These are phyloP conservation scores for Phylloporus sp. DNA, from an alignment of 1,284 basidiomycete species.

Conservation along the genomic window DNA sequence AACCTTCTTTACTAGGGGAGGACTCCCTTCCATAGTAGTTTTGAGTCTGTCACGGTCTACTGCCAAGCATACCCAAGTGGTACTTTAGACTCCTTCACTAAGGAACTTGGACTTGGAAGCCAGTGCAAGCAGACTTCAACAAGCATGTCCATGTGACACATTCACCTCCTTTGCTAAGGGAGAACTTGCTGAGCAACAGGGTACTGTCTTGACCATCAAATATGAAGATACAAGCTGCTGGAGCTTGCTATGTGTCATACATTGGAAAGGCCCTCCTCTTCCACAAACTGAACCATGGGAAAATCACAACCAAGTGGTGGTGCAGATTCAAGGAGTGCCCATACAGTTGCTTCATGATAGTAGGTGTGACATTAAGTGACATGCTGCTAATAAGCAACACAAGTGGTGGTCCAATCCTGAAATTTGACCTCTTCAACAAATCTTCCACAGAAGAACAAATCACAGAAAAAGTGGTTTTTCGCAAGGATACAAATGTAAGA, in stretches of 20 bases:
- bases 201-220: neutral
- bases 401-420: too few species aligned
- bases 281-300: neutral
- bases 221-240: neutral
- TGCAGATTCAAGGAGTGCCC: neutral
- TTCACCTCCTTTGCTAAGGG: conserved; percentile 7
- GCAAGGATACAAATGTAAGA: too few species aligned
- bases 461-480: too few species aligned
- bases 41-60: neutral
- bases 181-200: neutral
- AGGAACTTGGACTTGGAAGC: neutral
- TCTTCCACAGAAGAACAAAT: too few species aligned
- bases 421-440: too few species aligned
- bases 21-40: conserved; percentile 6
- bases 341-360: too few species aligned
- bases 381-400: too few species aligned
- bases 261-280: neutral
- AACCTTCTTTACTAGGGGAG: conserved; percentile 4
- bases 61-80: neutral
- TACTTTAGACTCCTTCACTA: neutral
- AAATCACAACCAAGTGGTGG: neutral
- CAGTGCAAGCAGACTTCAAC: neutral
- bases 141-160: neutral
- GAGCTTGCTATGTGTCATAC: neutral
- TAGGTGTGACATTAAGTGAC: too few species aligned